Evolutionary conservation across 2,329 filamentous ascomycete species (phyloP), one percentile per base, ranked within the genome.

Genomic region (Colletotrichum phormii): DNA sequence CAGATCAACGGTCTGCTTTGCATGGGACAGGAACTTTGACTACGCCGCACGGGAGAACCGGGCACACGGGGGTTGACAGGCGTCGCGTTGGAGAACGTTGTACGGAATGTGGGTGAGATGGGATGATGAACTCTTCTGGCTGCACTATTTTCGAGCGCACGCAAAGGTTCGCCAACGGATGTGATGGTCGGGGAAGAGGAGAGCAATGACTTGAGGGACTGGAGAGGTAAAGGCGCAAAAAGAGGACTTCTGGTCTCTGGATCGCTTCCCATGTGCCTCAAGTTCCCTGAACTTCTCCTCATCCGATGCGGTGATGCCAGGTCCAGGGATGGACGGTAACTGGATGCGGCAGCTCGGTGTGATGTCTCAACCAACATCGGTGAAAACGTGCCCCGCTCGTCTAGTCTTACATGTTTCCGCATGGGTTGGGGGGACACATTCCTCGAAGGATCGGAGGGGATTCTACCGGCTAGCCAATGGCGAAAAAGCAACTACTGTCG

Each of bases 261-360:
- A 42, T 18, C 26, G 33, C 33, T 22, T 22, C 42, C n/a, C 15
- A 49, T 49, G 42, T 18, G 42, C 26, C 37, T 12, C 15, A 11
- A 13, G 9, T 13, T 49, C 59, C 26, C 37, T 29, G 2, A n/a
- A 35, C 49, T 31, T 24, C 31, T n/a, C n/a, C n/a, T 37, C 9
- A 42, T 26, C 26, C 11, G 18, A 61, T 35, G 22, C 57, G 37
- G 42, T 37, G 35, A 57, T 18, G 49, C n/a, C 29, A 71, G 29
- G 12, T 65, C 15, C 35, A 46, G 13, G 31, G 5, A 15, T 18
- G 4, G 22, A 31, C 62, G 13, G 11, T 62, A 29, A 24, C 59
- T 60, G 24, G 6, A 67, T 37, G 22, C 63, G 57, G 63, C 5
- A 57, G 33, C 64, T 57, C 35, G 18, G 31, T 59, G 53, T 37